Conservation (phyloP, 1,139 yeast species). For the Yamadazyma friedrichii region DNA sequence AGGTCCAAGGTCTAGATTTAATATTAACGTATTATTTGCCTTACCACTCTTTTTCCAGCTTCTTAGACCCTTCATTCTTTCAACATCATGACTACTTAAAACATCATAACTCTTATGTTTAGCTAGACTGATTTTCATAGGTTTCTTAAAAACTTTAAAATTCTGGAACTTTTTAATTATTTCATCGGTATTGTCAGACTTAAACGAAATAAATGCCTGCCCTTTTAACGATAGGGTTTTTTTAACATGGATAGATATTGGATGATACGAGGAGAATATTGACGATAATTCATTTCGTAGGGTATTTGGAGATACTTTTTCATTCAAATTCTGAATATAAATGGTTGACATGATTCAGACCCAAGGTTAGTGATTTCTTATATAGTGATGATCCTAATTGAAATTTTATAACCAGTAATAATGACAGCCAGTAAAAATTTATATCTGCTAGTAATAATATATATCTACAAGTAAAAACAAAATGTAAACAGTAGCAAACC, state of each 20-base stretch:
- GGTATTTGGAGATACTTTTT: constrained; percentile 55
- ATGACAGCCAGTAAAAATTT: not conserved
- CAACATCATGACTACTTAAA: constrained; percentile 8
- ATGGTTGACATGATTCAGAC: constrained; percentile 34
- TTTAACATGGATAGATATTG: constrained; percentile 58
- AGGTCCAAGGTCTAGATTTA: constrained; percentile 19
- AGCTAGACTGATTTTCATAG: constrained; percentile 13
- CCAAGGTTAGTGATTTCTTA: no score
- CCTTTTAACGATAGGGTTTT: constrained; percentile 68
- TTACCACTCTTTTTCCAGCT: constrained; percentile 23
- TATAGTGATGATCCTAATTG: no score
- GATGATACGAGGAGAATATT: constrained; percentile 45
- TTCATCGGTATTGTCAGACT: constrained; percentile 40
- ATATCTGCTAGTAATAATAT: no score
- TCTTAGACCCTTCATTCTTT: constrained; percentile 14
- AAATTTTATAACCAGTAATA: not conserved
- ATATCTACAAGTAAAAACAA: no score
- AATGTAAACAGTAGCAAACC: no score
- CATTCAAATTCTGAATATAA: constrained; percentile 71
- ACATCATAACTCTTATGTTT: constrained; percentile 14
- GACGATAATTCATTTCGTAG: constrained; percentile 44
- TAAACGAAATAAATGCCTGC: constrained; percentile 76
- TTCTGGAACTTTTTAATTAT: constrained; percentile 38
- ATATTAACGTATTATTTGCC: constrained; percentile 67
- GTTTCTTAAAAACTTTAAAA: constrained; percentile 12